phyloP scores from a whole-genome alignment of 306 rosid species.

The Lotus japonicus region DNA sequence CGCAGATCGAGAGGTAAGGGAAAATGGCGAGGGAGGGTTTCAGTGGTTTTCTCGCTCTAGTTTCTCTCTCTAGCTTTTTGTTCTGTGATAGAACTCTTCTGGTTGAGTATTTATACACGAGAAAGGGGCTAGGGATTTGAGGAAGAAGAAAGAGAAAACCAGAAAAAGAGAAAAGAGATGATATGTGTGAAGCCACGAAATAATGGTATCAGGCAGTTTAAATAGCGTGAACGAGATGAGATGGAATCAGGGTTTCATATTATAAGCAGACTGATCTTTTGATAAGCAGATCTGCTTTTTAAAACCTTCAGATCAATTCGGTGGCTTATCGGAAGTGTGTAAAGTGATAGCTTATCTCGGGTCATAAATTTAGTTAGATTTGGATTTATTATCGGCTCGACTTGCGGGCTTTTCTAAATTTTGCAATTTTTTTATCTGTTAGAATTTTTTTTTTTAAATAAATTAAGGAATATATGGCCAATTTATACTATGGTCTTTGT shows the following conservation, averaged over 20 bases:
- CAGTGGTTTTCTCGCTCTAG: slow-evolving; percentile 48
- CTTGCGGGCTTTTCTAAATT: slow-evolving; percentile 37
- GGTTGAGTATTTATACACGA: slow-evolving; percentile 66
- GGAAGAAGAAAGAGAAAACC: slow-evolving; percentile 40
- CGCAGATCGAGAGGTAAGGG: slow-evolving; percentile 69
- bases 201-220: slow-evolving; percentile 65
- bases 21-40: slow-evolving; percentile 34
- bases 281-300: rapidly evolving
- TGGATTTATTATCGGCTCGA: slow-evolving; percentile 40
- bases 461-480: not conserved
- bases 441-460: not conserved
- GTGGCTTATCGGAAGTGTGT: rapidly evolving
- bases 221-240: slow-evolving; percentile 62
- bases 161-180: slow-evolving; percentile 29
- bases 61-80: slow-evolving; percentile 66
- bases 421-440: no score
- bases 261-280: slow-evolving; percentile 21
- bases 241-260: slow-evolving; percentile 10
- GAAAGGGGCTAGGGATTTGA: slow-evolving; percentile 77
- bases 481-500: no score
- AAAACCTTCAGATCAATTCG: rapidly evolving
- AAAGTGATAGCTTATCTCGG: not conserved
- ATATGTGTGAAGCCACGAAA: slow-evolving; percentile 59
- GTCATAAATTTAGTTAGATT: slow-evolving; percentile 34
- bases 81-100: slow-evolving; percentile 36